Base-by-base conservation (phyloP, 768 basidiomycete species). In the Lentinula aciculospora region DNA sequence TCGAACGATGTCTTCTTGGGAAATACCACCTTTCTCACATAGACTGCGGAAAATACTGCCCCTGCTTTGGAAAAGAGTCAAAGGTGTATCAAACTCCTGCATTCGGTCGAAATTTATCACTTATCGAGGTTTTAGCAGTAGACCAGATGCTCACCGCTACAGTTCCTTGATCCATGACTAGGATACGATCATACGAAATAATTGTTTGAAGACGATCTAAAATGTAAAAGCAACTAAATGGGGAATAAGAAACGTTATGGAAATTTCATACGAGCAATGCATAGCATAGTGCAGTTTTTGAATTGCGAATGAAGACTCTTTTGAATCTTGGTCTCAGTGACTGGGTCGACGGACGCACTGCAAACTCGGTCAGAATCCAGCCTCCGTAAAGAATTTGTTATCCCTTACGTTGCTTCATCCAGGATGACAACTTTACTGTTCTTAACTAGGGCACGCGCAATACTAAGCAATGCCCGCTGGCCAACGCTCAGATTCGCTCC, bases 291-390 rank as follows among this genome's bases (percentile, higher is more conserved):
- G 53, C 80, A 76, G 64, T 83, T 77, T 27, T 68, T 69, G 71
- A 88, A 89, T 67, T 80, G 76, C 13, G 67, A 70, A 1, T 81
- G 73, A 58, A 89, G 86, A 6, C 86, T 88, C 49, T 79, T 72
- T 61, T 89, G 87, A 56, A 89, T 86, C 67, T 82, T 83, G 56
- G 77, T 68, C 66, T 88, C 87, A 2, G 85, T 87, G 63, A 81
- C 83, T 56, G 77, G 77, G 58, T 84, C 83, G 9, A 85, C 81
- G 3, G 80, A 81, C 12, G 82, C 81, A 67, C 56, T 21, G 15
- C 13, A 17, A 39, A 60, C 4, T 13, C 42, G 10, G 15, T 56
- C 36, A 47, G 45, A 29, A 5, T 6, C 8, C 19, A 19, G 15
- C n/a, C n/a, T n/a, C n/a, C 49, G 31, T 13, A 17, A 36, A 10